A percentile compares a stretch with the other conserved stretches of the same genome.
These are phyloP conservation scores for Clavispora vitiphila DNA, from an alignment of 805 yeast genomes.

Conservation along the genomic window DNA sequence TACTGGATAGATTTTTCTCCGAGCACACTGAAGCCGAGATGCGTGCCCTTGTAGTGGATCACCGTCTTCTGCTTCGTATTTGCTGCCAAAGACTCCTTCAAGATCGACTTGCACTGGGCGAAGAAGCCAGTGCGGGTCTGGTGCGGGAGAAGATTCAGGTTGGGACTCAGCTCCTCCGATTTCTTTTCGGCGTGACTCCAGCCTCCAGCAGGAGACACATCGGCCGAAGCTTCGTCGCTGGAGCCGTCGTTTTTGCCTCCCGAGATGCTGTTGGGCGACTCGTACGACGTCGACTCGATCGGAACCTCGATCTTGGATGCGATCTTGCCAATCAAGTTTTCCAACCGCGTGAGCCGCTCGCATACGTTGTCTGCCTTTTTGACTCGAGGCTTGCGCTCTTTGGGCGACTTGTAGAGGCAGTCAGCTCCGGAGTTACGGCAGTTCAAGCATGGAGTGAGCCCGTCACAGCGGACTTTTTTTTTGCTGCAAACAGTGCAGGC, in stretches of 20 bases:
- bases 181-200: background rate
- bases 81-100: constrained; percentile 1
- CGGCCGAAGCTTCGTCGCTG: background rate
- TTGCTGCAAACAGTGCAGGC: constrained; percentile 3
- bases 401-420: constrained; percentile 11
- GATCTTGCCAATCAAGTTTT: constrained; percentile 2
- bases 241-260: background rate
- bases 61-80: background rate
- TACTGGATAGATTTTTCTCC: constrained; percentile 8
- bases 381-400: constrained; percentile 3
- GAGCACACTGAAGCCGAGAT: constrained; percentile 10
- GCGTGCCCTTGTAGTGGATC: constrained; percentile 11
- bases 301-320: constrained; percentile 1
- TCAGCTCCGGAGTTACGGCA: constrained; percentile 2
- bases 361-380: background rate
- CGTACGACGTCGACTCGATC: background rate
- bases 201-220: background rate
- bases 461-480: constrained; percentile 4
- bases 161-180: background rate
- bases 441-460: background rate
- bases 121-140: constrained; percentile 1
- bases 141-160: background rate
- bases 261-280: background rate
- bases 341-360: constrained; percentile 3
- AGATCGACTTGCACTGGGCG: constrained; percentile 9